Evolutionary conservation across 345 rosid species (phyloP), one percentile per base, ranked within the genome.

Genomic region (Erucastrum elatum): DNA sequence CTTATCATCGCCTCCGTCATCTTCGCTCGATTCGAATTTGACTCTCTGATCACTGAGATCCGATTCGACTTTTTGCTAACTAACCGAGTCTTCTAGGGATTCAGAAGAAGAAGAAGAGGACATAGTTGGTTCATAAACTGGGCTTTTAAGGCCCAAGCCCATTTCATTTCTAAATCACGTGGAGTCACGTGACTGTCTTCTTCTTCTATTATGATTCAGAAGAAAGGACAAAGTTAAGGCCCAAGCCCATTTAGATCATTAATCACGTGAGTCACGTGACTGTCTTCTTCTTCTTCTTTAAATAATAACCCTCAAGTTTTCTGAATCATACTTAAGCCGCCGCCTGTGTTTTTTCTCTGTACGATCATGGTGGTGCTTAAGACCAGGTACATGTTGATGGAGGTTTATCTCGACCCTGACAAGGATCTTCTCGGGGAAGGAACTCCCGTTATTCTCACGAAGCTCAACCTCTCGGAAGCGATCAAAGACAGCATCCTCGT

Each of bases 1-100:
- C n/a, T n/a, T n/a, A n/a, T n/a, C n/a, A n/a, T n/a, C n/a, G 97
- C 90, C 84, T 94, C 98, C 86, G 98, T 94, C 98, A 95, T 95
- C 81, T 83, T 80, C 64, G 49, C 61, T 29, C 70, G 68, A 59
- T 35, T 49, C 21, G 21, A 1, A 41, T 27, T 71, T 65, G 49
- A 62, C 39, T 7, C 55, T 70, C 59, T 44, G 76, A 12, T 78
- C 73, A 58, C 63, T 39, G 67, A 56, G 56, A 41, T 67, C 69
- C 13, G 78, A 68, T 74, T 39, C 6, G 70, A 64, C 8, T 68
- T 29, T 74, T 64, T 64, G 58, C 58, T n/a, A 51, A 51, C 58
- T 8, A 17, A 21, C 21, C 21, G 21, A 51, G 25, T 53, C 8
- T 53, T 15, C 25, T 15, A 53, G 58, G 58, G 58, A 15, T 15